A percentile compares a stretch with the other conserved stretches of the same genome.
Evolutionary conservation across 495 filamentous ascomycete genomes (phyloP).

Genomic region (Daldinia childiae): DNA sequence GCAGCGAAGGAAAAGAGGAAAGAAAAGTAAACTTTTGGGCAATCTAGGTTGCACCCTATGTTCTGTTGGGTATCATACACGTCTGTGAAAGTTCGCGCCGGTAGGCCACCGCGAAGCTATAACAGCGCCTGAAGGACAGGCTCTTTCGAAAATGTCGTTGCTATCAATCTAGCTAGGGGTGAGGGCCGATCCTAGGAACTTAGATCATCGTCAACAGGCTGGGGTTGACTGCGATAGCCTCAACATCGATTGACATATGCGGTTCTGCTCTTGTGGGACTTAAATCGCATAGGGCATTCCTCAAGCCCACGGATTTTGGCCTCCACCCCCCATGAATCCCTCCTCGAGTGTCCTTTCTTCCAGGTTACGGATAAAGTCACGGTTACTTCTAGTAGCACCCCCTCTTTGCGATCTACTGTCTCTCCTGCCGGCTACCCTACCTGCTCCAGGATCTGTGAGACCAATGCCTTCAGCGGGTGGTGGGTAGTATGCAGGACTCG

Average conservation of each 20-base stretch:
- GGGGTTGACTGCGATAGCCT: conserved; percentile 4
- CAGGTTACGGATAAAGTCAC: conserved; percentile 91
- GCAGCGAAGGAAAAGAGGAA: conserved; percentile 23
- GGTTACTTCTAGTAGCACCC: conserved; percentile 65
- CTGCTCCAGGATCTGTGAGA: conserved; percentile 60
- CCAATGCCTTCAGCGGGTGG: conserved; percentile 87
- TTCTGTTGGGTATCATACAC: conserved; percentile 45
- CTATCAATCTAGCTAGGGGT: conserved; percentile 11
- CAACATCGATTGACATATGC: conserved; percentile 7
- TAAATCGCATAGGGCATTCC: conserved; percentile 10
- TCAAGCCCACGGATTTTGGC: conserved; percentile 64
- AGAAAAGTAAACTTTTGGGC: conserved; percentile 32
- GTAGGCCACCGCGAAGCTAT: conserved; percentile 10
- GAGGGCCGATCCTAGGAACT: conserved; percentile 5
- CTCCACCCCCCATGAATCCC: conserved; percentile 64
- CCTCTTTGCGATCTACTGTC: conserved; percentile 76
- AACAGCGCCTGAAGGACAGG: conserved; percentile 1
- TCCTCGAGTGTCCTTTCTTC: conserved; percentile 95
- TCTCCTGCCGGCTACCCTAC: conserved; percentile 74
- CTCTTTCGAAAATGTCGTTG: conserved; percentile 5
- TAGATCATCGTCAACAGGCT: conserved; percentile 3
- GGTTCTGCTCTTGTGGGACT: not conserved
- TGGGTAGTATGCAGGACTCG: conserved; percentile 96
- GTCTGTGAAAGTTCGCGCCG: conserved; percentile 10
- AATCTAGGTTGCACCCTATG: conserved; percentile 45